phyloP scores from a whole-genome alignment of 305 asterid genomes.

The Andrographis paniculata region DNA sequence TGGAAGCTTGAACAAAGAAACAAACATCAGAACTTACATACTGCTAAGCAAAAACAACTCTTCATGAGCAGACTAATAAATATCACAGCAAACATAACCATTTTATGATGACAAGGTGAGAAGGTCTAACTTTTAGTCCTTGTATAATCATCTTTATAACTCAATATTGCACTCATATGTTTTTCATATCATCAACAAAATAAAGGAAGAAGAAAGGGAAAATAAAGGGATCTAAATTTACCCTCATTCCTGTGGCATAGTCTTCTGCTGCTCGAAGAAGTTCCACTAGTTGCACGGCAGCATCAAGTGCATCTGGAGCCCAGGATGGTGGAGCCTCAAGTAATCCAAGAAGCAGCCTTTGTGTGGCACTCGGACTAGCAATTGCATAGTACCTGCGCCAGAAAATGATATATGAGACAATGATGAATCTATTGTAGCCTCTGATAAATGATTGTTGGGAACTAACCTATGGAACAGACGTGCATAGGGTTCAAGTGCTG shows the following conservation, averaged over 20 bases:
- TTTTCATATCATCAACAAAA: not conserved
- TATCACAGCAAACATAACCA: constrained; percentile 6
- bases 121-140: not conserved
- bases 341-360: constrained; percentile 96
- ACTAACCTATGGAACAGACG: constrained; percentile 85
- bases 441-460: constrained; percentile 14
- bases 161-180: constrained; percentile 3
- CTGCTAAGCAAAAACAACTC: constrained; percentile 9
- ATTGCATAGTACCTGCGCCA: constrained; percentile 80
- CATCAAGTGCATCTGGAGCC: constrained; percentile 99
- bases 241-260: constrained; percentile 95
- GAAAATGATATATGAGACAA: constrained; percentile 25
- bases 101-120: constrained; percentile 6
- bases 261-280: constrained; percentile 99
- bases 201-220: too few relatives aligned
- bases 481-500: constrained; percentile 99
- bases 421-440: constrained; percentile 12
- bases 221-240: constrained; percentile 22
- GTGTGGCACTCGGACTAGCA: constrained; percentile 99
- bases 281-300: constrained; percentile 98
- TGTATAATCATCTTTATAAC: not conserved
- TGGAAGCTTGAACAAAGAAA: constrained; percentile 62
- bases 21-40: constrained; percentile 22
- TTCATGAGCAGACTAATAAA: not conserved
- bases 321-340: constrained; percentile 99